Conservation (phyloP, 2,329 filamentous ascomycete species). For the Cercospora canescens region DNA sequence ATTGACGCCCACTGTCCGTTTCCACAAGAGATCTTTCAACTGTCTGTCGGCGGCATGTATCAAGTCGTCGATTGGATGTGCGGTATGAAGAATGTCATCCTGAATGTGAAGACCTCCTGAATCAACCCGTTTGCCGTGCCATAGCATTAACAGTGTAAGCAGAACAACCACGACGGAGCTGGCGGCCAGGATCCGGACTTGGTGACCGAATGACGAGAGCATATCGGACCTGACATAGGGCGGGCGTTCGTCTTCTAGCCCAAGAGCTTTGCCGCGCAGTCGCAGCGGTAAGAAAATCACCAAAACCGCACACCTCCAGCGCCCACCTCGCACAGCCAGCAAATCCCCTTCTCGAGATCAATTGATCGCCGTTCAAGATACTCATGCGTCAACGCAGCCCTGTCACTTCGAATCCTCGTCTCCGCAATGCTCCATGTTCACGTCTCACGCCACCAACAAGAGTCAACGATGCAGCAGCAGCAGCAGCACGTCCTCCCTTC, state of each 20-base stretch:
- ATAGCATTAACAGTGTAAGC: neutral
- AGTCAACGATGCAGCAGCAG: neutral
- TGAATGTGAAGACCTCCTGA: neutral
- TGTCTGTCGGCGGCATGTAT: neutral
- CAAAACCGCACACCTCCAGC: neutral
- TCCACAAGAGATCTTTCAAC: neutral
- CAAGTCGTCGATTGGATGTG: neutral
- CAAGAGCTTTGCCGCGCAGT: neutral
- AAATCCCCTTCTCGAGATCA: neutral
- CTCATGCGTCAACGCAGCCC: no score
- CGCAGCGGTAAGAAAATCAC: neutral
- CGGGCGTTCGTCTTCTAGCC: neutral
- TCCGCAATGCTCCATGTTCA: neutral
- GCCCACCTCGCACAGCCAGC: neutral
- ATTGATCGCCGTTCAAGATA: neutral
- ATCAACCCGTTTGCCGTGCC: neutral
- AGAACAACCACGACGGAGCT: neutral
- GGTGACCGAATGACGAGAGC: neutral
- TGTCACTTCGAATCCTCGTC: neutral
- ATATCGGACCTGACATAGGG: neutral
- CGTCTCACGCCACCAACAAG: neutral
- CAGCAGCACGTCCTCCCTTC: neutral
- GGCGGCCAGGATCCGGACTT: neutral
- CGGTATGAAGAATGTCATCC: neutral
- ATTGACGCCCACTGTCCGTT: neutral